These are phyloP conservation scores for Lotus japonicus DNA, from an alignment of 306 rosid species.

Conservation along the genomic window DNA sequence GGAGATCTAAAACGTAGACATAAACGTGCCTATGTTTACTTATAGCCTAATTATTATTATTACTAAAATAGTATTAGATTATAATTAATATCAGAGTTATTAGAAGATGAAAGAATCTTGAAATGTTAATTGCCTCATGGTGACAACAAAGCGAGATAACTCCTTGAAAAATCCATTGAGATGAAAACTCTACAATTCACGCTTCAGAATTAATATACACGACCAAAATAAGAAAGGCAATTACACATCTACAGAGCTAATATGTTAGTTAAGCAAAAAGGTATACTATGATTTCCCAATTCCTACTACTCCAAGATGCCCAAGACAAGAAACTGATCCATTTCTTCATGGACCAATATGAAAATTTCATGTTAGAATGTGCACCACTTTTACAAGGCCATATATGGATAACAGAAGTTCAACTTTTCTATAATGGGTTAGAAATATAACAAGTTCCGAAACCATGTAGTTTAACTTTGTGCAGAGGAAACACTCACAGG, in stretches of 20 bases:
- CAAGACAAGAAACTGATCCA: slow-evolving; percentile 27
- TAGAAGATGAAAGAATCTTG: too few species aligned
- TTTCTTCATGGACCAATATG: slow-evolving; percentile 38
- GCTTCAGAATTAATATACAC: too few species aligned
- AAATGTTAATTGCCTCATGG: too few species aligned
- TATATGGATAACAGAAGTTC: slow-evolving; percentile 28
- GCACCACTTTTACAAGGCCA: slow-evolving; percentile 26
- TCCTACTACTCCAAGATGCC: slow-evolving; percentile 19
- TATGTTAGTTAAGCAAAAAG: slow-evolving; percentile 22
- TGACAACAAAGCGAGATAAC: too few species aligned
- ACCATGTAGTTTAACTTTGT: slow-evolving; percentile 33
- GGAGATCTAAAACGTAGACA: too few species aligned
- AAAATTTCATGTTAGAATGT: slow-evolving; percentile 36
- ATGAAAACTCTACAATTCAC: too few species aligned
- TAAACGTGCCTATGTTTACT: too few species aligned
- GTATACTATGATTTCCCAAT: slow-evolving; percentile 19
- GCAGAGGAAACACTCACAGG: slow-evolving; percentile 34
- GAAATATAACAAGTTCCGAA: slow-evolving; percentile 28
- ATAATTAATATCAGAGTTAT: too few species aligned
- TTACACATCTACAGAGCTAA: slow-evolving; percentile 19
- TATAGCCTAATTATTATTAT: too few species aligned
- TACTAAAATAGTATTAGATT: too few species aligned
- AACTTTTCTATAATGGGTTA: slow-evolving; percentile 38
- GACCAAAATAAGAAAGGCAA: not conserved
- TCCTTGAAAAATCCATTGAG: too few species aligned